Conservation (phyloP, 805 yeast genomes). For the Nakazawaea laoshanensis region DNA sequence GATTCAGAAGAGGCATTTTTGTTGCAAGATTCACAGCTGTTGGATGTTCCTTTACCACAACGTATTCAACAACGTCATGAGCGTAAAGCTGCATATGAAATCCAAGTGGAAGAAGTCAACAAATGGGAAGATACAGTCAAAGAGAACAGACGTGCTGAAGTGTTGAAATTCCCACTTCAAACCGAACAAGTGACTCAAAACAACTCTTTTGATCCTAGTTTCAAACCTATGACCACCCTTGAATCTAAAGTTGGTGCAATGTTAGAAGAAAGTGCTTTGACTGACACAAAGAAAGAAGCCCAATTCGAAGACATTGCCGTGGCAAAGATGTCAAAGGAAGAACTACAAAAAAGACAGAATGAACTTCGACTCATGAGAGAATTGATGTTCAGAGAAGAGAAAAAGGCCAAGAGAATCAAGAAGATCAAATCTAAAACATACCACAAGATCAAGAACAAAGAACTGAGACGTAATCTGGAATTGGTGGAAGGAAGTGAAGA, state of each 20-base stretch:
- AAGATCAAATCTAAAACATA: slow-evolving; percentile 91
- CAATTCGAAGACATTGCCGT: slow-evolving; percentile 81
- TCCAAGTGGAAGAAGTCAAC: slow-evolving; percentile 77
- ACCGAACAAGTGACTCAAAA: slow-evolving; percentile 36
- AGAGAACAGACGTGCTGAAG: slow-evolving; percentile 77
- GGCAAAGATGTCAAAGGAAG: slow-evolving; percentile 75
- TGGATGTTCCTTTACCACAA: slow-evolving; percentile 77
- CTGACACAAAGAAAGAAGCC: slow-evolving; percentile 69
- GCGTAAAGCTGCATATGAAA: slow-evolving; percentile 82
- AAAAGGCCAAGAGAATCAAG: slow-evolving; percentile 81
- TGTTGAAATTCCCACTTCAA: slow-evolving; percentile 61
- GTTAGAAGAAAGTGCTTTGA: slow-evolving; percentile 55
- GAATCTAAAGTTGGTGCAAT: slow-evolving; percentile 59
- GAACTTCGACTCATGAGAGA: slow-evolving; percentile 92
- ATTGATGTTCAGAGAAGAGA: slow-evolving; percentile 91
- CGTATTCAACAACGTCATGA: slow-evolving; percentile 81
- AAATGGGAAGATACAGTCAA: slow-evolving; percentile 85
- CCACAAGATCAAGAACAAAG: slow-evolving; percentile 81
- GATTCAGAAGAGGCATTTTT: slow-evolving; percentile 45
- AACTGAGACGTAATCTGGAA: slow-evolving; percentile 59
- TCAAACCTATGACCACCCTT: slow-evolving; percentile 45
- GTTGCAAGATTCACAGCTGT: slow-evolving; percentile 34
- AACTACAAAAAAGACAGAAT: slow-evolving; percentile 63
- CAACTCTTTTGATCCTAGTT: slow-evolving; percentile 46
- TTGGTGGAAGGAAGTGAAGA: slow-evolving; percentile 55